phyloP scores from a whole-genome alignment of 179 eudicot genomes.

The Heliamphora pulchella region DNA sequence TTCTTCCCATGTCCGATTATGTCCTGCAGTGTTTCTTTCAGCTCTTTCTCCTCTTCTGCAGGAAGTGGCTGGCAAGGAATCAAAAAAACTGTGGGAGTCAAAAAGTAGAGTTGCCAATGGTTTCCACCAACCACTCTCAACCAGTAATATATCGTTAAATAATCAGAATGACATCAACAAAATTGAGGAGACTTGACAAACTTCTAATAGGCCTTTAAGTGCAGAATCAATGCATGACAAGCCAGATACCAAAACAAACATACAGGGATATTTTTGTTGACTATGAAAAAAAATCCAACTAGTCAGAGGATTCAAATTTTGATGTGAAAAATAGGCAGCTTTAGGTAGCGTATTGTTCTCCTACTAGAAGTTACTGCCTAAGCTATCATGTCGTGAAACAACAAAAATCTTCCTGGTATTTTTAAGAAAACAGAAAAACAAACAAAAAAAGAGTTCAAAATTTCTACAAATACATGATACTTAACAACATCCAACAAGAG shows the following conservation, averaged over 20 bases:
- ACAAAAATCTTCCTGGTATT: not conserved
- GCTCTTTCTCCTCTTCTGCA: slow-evolving; percentile 77
- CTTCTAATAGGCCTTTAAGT: not conserved
- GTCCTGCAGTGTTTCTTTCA: slow-evolving; percentile 74
- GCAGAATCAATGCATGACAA: not conserved
- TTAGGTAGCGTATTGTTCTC: too few relatives aligned
- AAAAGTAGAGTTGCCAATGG: not conserved
- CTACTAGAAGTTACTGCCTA: not conserved
- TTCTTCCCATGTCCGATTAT: slow-evolving; percentile 73
- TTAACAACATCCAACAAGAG: not conserved
- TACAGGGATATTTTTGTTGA: not conserved
- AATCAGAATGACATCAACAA: not conserved
- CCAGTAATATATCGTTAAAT: not conserved
- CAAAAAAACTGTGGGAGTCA: not conserved
- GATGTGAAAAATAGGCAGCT: not conserved
- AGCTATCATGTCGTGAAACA: not conserved
- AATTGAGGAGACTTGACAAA: not conserved
- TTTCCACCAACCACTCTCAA: not conserved
- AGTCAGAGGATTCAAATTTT: not conserved
- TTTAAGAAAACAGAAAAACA: not conserved
- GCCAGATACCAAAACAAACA: not conserved
- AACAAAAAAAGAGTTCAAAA: not conserved
- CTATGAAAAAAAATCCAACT: not conserved
- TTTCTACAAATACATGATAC: not conserved
- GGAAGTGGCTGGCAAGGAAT: slow-evolving; percentile 59